Conservation (phyloP, 1,139 yeast species). For the Insectozyma bohioensis region DNA sequence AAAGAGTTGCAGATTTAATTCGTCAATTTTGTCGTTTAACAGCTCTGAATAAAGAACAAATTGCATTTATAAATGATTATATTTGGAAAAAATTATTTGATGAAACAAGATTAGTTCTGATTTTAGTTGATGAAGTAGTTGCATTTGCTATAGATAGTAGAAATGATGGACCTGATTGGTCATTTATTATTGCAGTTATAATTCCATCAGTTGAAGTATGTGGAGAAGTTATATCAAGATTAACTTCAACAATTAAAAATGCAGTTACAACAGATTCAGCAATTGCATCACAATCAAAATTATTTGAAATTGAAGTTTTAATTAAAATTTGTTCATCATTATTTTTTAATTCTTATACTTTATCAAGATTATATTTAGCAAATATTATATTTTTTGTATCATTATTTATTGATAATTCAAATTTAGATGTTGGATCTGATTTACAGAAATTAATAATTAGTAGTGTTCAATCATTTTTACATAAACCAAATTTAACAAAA, state of each 20-base stretch:
- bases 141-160: conserved; percentile 75
- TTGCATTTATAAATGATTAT: conserved; percentile 44
- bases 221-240: conserved; percentile 58
- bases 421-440: conserved; percentile 65
- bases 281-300: conserved; percentile 59
- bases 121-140: conserved; percentile 70
- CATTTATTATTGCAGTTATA: conserved; percentile 58
- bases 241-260: conserved; percentile 52
- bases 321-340: conserved; percentile 65
- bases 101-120: conserved; percentile 58
- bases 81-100: conserved; percentile 71
- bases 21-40: conserved; percentile 66
- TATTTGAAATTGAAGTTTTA: conserved; percentile 73
- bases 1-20: conserved; percentile 58
- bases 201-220: conserved; percentile 77
- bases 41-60: conserved; percentile 42
- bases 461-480: conserved; percentile 68
- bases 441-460: conserved; percentile 68
- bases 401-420: conserved; percentile 71
- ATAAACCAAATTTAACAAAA: conserved; percentile 52
- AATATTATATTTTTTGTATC: conserved; percentile 73
- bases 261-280: conserved; percentile 48
- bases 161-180: conserved; percentile 71
- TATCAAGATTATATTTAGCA: conserved; percentile 68
- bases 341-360: conserved; percentile 68